Conservation (phyloP, 148 eudicot species). For the Bassia scoparia region DNA sequence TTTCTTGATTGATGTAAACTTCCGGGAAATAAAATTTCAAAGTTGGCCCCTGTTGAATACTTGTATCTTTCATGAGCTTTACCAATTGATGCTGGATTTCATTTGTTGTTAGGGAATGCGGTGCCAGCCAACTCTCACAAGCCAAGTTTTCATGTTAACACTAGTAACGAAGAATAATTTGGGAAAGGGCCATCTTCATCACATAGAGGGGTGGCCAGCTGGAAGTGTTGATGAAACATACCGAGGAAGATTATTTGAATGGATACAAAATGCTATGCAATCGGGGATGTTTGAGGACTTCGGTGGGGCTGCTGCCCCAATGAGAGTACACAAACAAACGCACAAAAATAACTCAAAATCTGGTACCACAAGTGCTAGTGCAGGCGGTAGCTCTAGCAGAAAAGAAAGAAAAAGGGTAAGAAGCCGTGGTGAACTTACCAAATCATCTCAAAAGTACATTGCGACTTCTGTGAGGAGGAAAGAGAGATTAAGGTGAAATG, state of each 20-base stretch:
- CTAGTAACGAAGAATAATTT: constrained; percentile 55
- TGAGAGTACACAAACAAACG: constrained; percentile 36
- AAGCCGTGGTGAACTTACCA: constrained; percentile 42
- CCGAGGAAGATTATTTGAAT: constrained; percentile 85
- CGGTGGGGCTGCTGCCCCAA: constrained; percentile 30
- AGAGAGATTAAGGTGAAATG: not conserved
- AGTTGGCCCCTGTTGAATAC: not conserved
- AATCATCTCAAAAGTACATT: not conserved
- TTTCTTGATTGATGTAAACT: not conserved
- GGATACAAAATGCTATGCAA: constrained; percentile 78
- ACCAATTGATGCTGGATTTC: not conserved
- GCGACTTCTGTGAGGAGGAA: not conserved
- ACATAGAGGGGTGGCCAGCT: constrained; percentile 48
- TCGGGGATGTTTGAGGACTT: constrained; percentile 69
- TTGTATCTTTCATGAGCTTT: not conserved
- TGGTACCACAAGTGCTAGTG: constrained; percentile 24
- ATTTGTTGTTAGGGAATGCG: constrained; percentile 65
- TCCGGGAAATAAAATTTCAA: not conserved
- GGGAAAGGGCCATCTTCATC: constrained; percentile 54
- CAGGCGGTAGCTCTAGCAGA: constrained; percentile 36
- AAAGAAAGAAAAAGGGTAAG: constrained; percentile 89
- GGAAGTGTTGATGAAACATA: constrained; percentile 62
- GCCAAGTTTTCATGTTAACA: constrained; percentile 89
- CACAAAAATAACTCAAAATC: constrained; percentile 20
- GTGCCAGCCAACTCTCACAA: constrained; percentile 88